Percentiles rank a stretch among this genome's conserved stretches.
Evolutionary conservation across 305 asterid genomes (phyloP).

Genomic region (Andrographis paniculata): DNA sequence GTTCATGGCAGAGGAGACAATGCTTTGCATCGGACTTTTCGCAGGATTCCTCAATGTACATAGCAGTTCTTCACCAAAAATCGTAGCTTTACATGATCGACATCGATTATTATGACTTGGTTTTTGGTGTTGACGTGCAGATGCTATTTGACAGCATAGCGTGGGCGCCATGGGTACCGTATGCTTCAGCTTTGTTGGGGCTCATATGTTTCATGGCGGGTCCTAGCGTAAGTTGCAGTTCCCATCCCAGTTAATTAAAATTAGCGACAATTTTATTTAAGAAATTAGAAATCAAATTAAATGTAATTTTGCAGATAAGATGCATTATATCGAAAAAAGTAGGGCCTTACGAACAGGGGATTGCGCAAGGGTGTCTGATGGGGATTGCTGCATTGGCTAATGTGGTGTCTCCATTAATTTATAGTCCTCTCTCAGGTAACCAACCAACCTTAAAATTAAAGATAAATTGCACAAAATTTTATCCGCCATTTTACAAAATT

Average conservation of each 20-base stretch:
- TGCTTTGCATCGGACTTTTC: slow-evolving; percentile 53
- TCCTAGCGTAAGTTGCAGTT: slow-evolving; percentile 36
- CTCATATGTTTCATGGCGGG: slow-evolving; percentile 31
- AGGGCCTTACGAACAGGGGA: slow-evolving; percentile 53
- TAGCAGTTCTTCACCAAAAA: no score
- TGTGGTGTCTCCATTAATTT: slow-evolving; percentile 39
- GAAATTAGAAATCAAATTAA: no score
- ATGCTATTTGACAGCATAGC: slow-evolving; percentile 57
- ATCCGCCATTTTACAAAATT: no score
- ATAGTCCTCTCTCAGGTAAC: slow-evolving; percentile 43
- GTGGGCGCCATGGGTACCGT: slow-evolving; percentile 62
- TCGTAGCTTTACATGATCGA: no score
- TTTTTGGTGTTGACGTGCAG: slow-evolving; percentile 30
- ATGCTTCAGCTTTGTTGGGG: slow-evolving; percentile 34
- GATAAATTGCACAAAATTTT: no score
- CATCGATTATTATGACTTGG: no score
- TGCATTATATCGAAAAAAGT: slow-evolving; percentile 59
- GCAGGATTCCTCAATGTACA: slow-evolving; percentile 45
- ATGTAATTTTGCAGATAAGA: slow-evolving; percentile 40
- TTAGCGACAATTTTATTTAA: no score
- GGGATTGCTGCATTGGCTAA: slow-evolving; percentile 41
- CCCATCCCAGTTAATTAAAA: neutral
- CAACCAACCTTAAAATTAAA: no score
- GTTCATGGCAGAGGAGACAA: slow-evolving; percentile 46
- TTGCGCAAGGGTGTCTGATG: slow-evolving; percentile 56